Evolutionary conservation across 345 rosid genomes (phyloP).

Genomic region (Eucalyptus marginata): DNA sequence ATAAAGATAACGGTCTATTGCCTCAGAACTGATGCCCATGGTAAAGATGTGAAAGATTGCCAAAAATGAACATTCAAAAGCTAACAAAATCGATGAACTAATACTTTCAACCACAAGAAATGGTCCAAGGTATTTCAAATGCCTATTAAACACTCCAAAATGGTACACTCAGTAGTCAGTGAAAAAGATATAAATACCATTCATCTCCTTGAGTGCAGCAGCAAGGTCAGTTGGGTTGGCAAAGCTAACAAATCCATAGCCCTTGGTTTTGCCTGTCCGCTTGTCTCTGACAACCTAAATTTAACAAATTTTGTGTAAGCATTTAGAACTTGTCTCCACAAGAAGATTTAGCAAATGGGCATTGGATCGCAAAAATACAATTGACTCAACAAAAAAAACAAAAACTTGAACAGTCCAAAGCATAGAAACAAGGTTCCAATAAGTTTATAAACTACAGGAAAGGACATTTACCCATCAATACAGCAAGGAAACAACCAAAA

Average conservation of each 20-base stretch:
- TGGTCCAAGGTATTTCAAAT: background rate
- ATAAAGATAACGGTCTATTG: background rate
- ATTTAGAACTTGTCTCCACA: background rate
- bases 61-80: background rate
- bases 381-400: background rate
- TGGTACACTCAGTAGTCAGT: background rate
- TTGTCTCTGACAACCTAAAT: slow-evolving; percentile 90
- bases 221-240: slow-evolving; percentile 79
- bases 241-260: slow-evolving; percentile 97
- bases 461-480: background rate
- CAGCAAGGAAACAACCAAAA: background rate
- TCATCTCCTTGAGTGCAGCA: slow-evolving; percentile 91
- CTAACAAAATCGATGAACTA: background rate
- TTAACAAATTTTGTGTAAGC: background rate
- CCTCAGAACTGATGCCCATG: background rate
- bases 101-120: background rate
- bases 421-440: background rate
- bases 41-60: background rate
- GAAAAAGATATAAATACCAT: slow-evolving; percentile 31
- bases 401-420: background rate
- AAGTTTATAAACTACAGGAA: background rate
- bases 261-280: slow-evolving; percentile 96
- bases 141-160: background rate
- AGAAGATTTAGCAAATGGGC: background rate
- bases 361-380: background rate